phyloP scores from a whole-genome alignment of 805 yeast genomes.

The Danielia reshetovae region DNA sequence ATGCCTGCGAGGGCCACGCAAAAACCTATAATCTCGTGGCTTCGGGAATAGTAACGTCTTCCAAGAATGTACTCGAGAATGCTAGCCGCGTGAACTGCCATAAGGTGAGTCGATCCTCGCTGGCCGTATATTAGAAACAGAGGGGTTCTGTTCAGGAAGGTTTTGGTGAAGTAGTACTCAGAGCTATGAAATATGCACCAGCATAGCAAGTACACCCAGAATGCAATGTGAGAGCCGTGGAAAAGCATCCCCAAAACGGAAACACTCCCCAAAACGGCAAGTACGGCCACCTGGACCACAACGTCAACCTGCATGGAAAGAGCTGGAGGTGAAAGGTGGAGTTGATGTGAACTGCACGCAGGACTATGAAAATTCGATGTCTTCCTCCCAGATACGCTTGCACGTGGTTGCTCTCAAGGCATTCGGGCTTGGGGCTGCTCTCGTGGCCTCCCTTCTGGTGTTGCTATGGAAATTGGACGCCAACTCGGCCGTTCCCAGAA shows the following conservation, averaged over 20 bases:
- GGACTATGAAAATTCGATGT: not conserved
- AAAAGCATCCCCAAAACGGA: not conserved
- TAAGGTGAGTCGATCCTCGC: slow-evolving; percentile 27
- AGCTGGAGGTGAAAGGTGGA: not conserved
- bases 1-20: slow-evolving; percentile 22
- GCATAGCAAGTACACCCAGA: slow-evolving; percentile 14
- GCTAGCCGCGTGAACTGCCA: slow-evolving; percentile 25
- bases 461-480: slow-evolving; percentile 1
- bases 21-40: slow-evolving; percentile 12
- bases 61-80: slow-evolving; percentile 20
- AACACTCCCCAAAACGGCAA: slow-evolving; percentile 2
- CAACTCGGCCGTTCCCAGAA: slow-evolving; percentile 2
- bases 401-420: slow-evolving; percentile 31
- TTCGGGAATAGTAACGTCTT: slow-evolving; percentile 3
- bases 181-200: slow-evolving; percentile 20
- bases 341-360: no score
- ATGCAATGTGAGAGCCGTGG: not conserved
- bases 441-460: slow-evolving; percentile 1
- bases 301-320: slow-evolving; percentile 1
- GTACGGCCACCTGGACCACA: slow-evolving; percentile 3
- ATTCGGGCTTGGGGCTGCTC: slow-evolving; percentile 24
- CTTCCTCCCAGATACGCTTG: slow-evolving; percentile 6
- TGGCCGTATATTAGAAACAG: slow-evolving; percentile 36
- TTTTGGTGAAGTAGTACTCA: slow-evolving; percentile 26
- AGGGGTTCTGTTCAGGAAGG: slow-evolving; percentile 24